Percentiles rank a stretch among this genome's conserved stretches.
Evolutionary conservation across 352 stramenopile genomes (phyloP).

Genomic region (Phytophthora pisi): DNA sequence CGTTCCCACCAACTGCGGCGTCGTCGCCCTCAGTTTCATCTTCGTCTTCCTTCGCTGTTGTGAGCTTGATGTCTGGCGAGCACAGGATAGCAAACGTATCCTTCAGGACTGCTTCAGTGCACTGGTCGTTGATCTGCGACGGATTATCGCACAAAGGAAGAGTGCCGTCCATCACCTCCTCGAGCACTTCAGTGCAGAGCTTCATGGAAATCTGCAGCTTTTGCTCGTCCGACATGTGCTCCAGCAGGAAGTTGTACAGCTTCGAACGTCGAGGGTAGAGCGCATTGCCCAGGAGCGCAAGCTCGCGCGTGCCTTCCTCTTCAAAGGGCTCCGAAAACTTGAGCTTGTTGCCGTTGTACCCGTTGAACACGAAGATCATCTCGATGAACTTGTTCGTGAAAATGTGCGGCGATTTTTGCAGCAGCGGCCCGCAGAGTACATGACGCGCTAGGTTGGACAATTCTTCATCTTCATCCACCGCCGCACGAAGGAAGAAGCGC

Average conservation of each 20-base stretch:
- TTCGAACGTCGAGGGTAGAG: conserved; percentile 76
- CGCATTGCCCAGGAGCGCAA: conserved; percentile 59
- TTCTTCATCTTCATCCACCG: conserved; percentile 94
- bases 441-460: conserved; percentile 93
- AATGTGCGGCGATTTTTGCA: conserved; percentile 93
- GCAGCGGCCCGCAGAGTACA: conserved; percentile 90
- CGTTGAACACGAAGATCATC: conserved; percentile 97
- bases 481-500: conserved; percentile 94
- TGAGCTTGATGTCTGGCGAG: conserved; percentile 89
- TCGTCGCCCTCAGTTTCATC: conserved; percentile 74
- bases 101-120: conserved; percentile 89
- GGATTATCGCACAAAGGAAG: conserved; percentile 75
- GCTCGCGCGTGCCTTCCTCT: conserved; percentile 65
- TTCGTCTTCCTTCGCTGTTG: conserved; percentile 52
- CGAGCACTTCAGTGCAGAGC: conserved; percentile 93
- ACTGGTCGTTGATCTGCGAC: conserved; percentile 78
- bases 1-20: conserved; percentile 40
- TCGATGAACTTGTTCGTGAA: conserved; percentile 98
- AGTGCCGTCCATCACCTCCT: conserved; percentile 87
- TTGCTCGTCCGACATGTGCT: conserved; percentile 96
- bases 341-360: conserved; percentile 60
- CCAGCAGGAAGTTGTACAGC: conserved; percentile 95
- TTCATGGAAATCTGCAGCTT: conserved; percentile 96
- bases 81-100: conserved; percentile 89
- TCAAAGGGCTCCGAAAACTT: conserved; percentile 71